Conservation (phyloP, 768 basidiomycete species). For the Mycena belliarum region DNA sequence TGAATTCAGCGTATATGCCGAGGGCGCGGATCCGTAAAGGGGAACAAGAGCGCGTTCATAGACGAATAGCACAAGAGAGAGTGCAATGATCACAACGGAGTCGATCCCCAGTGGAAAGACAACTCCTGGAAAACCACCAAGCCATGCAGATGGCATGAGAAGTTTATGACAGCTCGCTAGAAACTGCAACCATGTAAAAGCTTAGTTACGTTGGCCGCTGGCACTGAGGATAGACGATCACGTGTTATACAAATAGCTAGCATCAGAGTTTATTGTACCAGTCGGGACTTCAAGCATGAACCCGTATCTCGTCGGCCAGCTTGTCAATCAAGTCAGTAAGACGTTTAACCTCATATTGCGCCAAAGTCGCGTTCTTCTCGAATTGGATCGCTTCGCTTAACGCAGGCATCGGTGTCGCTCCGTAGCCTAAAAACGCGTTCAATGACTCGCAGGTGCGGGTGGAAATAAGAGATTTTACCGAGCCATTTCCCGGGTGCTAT, state of each 20-base stretch:
- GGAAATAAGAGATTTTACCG: conserved; percentile 42
- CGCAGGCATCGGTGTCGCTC: conserved; percentile 82
- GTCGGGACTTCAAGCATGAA: conserved; percentile 16
- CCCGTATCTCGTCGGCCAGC: conserved; percentile 43
- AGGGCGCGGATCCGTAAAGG: conserved; percentile 64
- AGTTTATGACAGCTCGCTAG: not conserved
- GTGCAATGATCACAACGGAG: conserved; percentile 19
- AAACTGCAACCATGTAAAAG: not conserved
- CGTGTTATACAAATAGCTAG: not conserved
- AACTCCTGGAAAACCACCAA: not conserved
- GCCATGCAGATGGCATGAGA: conserved; percentile 1
- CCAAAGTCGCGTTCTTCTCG: conserved; percentile 64
- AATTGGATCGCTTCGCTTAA: conserved; percentile 75
- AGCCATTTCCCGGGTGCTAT: conserved; percentile 89
- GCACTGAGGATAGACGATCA: not conserved
- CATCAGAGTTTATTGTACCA: too few species aligned
- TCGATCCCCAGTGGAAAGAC: conserved; percentile 1
- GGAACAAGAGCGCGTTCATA: conserved; percentile 70
- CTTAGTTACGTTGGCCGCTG: too few species aligned
- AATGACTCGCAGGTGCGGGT: not conserved
- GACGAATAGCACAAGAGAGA: conserved; percentile 61
- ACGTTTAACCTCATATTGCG: conserved; percentile 59
- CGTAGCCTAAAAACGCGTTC: conserved; percentile 55
- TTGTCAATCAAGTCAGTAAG: conserved; percentile 54
- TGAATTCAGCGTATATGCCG: conserved; percentile 48